These are phyloP conservation scores for Candida berthetii DNA, from an alignment of 805 yeast genomes.

Conservation along the genomic window DNA sequence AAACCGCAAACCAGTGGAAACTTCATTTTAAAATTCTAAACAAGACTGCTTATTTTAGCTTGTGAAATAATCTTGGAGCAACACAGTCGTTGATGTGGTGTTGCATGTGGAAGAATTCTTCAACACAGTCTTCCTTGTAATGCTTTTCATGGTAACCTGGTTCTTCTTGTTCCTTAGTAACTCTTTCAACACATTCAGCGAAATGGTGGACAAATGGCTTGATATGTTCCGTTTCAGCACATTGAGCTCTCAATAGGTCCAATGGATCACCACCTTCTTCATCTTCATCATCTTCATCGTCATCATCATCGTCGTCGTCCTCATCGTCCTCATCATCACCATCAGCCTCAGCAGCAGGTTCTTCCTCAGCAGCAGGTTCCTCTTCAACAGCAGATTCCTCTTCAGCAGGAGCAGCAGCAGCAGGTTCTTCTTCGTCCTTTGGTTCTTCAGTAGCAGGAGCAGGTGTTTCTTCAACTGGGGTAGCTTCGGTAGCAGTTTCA, in stretches of 20 bases:
- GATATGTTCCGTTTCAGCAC: constrained; percentile 63
- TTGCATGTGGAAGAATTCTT: constrained; percentile 95
- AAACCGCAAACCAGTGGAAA: too few species aligned
- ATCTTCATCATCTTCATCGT: constrained; percentile 64
- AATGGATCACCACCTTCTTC: constrained; percentile 64
- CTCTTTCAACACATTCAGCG: constrained; percentile 93
- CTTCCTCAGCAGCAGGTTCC: constrained; percentile 4
- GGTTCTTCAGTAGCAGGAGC: constrained; percentile 14
- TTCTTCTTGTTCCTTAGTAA: constrained; percentile 79
- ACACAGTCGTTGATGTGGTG: constrained; percentile 90
- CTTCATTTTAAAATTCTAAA: too few species aligned
- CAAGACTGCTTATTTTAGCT: constrained; percentile 73
- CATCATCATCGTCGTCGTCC: constrained; percentile 46
- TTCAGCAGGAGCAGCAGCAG: constrained; percentile 3
- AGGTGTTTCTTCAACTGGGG: constrained; percentile 1
- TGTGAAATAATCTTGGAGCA: constrained; percentile 83
- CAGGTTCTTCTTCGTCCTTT: constrained; percentile 9
- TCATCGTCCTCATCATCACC: constrained; percentile 20
- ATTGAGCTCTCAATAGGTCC: constrained; percentile 61
- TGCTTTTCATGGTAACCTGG: constrained; percentile 71
- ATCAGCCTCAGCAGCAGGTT: neutral
- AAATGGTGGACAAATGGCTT: constrained; percentile 79
- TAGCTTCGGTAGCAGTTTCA: neutral
- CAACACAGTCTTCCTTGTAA: constrained; percentile 95
- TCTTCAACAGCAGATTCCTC: constrained; percentile 11